Evolutionary conservation across 2,329 filamentous ascomycete species (phyloP), one percentile per base, ranked within the genome.

Genomic region (Alternaria triticimaculans): DNA sequence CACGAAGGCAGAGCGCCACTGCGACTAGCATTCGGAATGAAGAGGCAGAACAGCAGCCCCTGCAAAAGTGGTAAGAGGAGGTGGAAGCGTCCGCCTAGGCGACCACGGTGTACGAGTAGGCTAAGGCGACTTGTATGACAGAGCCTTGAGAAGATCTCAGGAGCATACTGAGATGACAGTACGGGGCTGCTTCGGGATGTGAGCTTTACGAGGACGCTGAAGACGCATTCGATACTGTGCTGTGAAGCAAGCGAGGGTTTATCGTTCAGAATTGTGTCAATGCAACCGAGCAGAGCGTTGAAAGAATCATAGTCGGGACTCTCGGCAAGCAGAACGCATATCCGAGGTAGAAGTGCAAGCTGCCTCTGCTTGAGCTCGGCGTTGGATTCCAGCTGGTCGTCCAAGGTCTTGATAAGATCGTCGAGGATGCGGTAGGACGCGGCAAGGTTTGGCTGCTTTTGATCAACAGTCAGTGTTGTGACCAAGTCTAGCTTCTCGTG

Each of bases 71-170:
- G 82, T 6, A 89, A 77, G 15, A 90, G 77, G 11, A 90, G 80
- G 70, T 90, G 87, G 77, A 87, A 87, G 23, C 88, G 86, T 8
- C 87, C 87, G 37, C 86, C 85, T 10, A 90, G 80, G 45, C 87
- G 86, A 15, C 84, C 80, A 21, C 88, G 85, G 69, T 89, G 85
- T 12, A 88, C 81, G n/a, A 84, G 80, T 8, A 90, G 77, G 8
- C 89, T 76, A 0, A 83, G 76, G 9, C 84, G 84, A 59, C 86
- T 78, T 10, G 88, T 80, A 37, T 83, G 79, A 73, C 87, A 89
- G 10, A 89, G 78, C 45, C 86, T 84, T 6, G 82, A 80, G 77
- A 84, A 89, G 49, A 89, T 80, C 2, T 80, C 76, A 2, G 81
- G 72, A n/a, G 72, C 75, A 54, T 71, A 62, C 11, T 64, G 60